These are phyloP conservation scores for Meyerozyma athensensis DNA, from an alignment of 1,139 yeast species.

Conservation along the genomic window DNA sequence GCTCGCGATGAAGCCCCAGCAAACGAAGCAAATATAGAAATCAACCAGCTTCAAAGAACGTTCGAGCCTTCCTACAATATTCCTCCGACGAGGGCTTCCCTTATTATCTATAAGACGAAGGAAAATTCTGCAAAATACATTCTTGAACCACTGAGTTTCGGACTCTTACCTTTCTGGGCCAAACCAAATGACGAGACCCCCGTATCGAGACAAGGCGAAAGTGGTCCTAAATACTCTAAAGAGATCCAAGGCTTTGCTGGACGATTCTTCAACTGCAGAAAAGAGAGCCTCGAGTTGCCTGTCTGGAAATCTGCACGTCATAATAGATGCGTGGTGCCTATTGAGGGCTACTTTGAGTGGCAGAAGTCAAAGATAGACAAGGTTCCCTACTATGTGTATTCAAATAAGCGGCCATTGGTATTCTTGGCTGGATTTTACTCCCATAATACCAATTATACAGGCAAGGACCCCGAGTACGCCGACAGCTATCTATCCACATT, in stretches of 20 bases:
- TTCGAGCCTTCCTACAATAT: conserved; percentile 38
- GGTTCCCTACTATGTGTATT: conserved; percentile 61
- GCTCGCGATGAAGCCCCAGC: conserved; percentile 7
- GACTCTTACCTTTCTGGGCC: conserved; percentile 52
- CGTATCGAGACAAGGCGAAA: conserved; percentile 15
- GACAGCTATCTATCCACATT: conserved; percentile 43
- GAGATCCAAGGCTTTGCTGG: conserved; percentile 31
- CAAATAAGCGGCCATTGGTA: conserved; percentile 47
- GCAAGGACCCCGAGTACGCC: conserved; percentile 19
- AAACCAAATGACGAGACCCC: conserved; percentile 25
- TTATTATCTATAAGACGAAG: conserved; percentile 31
- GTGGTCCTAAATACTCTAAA: conserved; percentile 21
- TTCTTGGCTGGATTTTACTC: conserved; percentile 71
- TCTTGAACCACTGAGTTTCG: conserved; percentile 53
- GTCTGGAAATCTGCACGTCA: conserved; percentile 48
- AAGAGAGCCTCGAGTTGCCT: conserved; percentile 46
- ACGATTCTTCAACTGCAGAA: conserved; percentile 48
- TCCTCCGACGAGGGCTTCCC: conserved; percentile 46
- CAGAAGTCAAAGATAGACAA: conserved; percentile 31
- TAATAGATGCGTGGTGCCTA: conserved; percentile 65
- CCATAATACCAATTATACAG: conserved; percentile 34
- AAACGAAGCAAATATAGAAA: not conserved
- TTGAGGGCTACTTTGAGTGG: conserved; percentile 90
- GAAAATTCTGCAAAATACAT: conserved; percentile 13
- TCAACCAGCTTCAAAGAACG: conserved; percentile 5